Percentiles rank a stretch among this genome's conserved stretches.
Conservation (phyloP, 2,329 filamentous ascomycete genomes). For the Aureobasidium sp. region DNA sequence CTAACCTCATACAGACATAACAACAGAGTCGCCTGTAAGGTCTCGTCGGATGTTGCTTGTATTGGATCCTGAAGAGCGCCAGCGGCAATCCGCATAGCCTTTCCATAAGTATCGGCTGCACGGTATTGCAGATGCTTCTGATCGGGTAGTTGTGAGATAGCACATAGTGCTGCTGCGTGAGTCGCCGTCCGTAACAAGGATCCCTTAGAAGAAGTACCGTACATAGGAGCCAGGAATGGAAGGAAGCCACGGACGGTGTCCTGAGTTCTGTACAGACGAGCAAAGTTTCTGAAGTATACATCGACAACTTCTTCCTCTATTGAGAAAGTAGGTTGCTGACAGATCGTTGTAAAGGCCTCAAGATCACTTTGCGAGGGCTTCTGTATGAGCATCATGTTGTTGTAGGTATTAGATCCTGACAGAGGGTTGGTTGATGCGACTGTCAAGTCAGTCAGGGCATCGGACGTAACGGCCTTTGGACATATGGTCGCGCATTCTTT, state of each 20-base stretch:
- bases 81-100: slow-evolving; percentile 28
- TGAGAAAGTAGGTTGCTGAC: slow-evolving; percentile 18
- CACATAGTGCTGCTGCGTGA: slow-evolving; percentile 8
- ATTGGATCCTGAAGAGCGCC: slow-evolving; percentile 44
- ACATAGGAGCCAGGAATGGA: slow-evolving; percentile 5
- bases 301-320: slow-evolving; percentile 10
- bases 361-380: neutral
- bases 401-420: neutral
- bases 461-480: neutral
- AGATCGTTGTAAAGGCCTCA: slow-evolving; percentile 43
- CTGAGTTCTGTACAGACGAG: neutral
- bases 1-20: slow-evolving; percentile 51
- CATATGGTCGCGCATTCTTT: neutral
- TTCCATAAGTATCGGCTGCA: slow-evolving; percentile 4
- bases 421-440: neutral
- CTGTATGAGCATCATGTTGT: neutral
- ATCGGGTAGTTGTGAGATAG: slow-evolving; percentile 8
- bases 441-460: too few species aligned
- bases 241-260: slow-evolving; percentile 8
- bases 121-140: neutral
- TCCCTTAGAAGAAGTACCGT: neutral
- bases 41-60: slow-evolving; percentile 46
- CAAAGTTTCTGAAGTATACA: slow-evolving; percentile 10
- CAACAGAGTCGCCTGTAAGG: slow-evolving; percentile 51
- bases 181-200: slow-evolving; percentile 6